Conservation (phyloP, 1,139 yeast genomes). For the Pichia sp. region DNA sequence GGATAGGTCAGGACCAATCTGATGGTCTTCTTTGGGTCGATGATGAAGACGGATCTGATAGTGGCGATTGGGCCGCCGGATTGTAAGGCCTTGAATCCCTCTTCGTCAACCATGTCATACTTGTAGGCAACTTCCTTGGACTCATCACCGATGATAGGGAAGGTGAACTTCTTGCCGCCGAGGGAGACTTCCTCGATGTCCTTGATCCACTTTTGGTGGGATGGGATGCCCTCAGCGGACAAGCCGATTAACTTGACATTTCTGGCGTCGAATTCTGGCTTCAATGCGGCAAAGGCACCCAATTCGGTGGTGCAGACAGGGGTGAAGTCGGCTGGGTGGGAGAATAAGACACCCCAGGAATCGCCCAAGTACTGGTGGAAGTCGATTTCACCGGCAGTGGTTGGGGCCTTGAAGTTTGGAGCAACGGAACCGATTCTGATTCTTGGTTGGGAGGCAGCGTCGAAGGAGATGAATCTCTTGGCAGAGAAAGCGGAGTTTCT, state of each 20-base stretch:
- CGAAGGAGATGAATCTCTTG: conserved; percentile 47
- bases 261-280: conserved; percentile 78
- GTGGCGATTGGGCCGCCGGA: conserved; percentile 60
- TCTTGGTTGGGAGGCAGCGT: conserved; percentile 63
- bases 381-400: conserved; percentile 67
- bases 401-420: conserved; percentile 77
- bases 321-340: conserved; percentile 93
- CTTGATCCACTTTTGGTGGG: conserved; percentile 77
- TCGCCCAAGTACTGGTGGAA: conserved; percentile 81
- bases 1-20: conserved; percentile 83
- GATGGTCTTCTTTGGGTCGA: conserved; percentile 82
- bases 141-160: conserved; percentile 86
- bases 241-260: conserved; percentile 81
- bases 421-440: conserved; percentile 64
- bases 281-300: conserved; percentile 83
- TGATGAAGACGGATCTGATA: conserved; percentile 82
- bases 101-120: conserved; percentile 90
- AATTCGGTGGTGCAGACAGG: conserved; percentile 95
- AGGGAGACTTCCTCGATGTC: conserved; percentile 78
- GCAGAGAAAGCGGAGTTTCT: conserved; percentile 24
- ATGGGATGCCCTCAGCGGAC: conserved; percentile 73
- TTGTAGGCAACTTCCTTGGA: conserved; percentile 74
- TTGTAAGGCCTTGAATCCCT: conserved; percentile 73
- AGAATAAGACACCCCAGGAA: conserved; percentile 79
- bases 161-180: conserved; percentile 61